Percentiles rank a stretch among this genome's conserved stretches.
Evolutionary conservation across 2,329 filamentous ascomycete species (phyloP).

Genomic region (Lecanicillium sp.): DNA sequence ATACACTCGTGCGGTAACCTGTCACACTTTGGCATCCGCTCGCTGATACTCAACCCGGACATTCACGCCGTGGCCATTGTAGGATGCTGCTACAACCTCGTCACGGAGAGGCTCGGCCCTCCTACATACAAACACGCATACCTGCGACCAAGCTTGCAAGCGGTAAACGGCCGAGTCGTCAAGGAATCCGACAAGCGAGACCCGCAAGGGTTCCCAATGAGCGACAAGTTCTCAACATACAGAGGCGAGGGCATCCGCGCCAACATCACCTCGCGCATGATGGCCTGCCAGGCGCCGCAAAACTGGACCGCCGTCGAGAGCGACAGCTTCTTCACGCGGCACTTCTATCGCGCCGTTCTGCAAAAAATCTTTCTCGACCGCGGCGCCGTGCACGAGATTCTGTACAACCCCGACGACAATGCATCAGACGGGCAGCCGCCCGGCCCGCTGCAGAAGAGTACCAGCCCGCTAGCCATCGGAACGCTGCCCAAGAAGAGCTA

Average conservation of each 20-base stretch:
- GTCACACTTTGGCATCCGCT: constrained; percentile 87
- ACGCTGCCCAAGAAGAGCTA: constrained; percentile 77
- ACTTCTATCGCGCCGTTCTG: constrained; percentile 85
- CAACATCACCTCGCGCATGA: constrained; percentile 96
- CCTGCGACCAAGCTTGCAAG: constrained; percentile 60
- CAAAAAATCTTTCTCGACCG: constrained; percentile 89
- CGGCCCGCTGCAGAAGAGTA: constrained; percentile 47
- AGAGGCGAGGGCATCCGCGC: constrained; percentile 60
- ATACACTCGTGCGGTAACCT: constrained; percentile 97
- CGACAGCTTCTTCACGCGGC: constrained; percentile 80
- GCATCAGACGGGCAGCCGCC: constrained; percentile 15
- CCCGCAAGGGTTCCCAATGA: constrained; percentile 92
- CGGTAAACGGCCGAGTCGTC: constrained; percentile 59
- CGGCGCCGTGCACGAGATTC: constrained; percentile 60
- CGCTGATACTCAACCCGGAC: constrained; percentile 72
- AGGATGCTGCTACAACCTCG: constrained; percentile 94
- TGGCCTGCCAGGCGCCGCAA: constrained; percentile 90
- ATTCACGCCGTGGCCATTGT: constrained; percentile 92
- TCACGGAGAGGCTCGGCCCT: constrained; percentile 82
- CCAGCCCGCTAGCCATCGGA: constrained; percentile 78
- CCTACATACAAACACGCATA: constrained; percentile 78
- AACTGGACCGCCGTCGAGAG: constrained; percentile 85
- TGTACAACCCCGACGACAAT: constrained; percentile 23
- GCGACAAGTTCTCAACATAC: constrained; percentile 54
- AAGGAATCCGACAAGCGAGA: constrained; percentile 67